Conservation (phyloP, 2,329 filamentous ascomycete species). For the Trichoderma sp. region DNA sequence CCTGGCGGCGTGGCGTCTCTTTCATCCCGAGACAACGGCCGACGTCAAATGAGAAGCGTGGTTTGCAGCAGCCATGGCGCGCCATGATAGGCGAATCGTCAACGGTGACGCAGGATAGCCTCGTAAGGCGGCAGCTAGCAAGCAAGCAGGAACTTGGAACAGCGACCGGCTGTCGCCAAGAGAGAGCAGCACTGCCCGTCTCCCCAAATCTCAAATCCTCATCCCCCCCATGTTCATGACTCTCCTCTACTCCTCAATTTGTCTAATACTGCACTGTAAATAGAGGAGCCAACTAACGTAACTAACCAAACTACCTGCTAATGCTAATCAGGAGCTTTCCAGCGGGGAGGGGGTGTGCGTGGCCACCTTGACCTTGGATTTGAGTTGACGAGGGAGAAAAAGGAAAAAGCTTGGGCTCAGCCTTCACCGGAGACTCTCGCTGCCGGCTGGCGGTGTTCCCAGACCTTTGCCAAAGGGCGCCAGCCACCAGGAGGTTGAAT, state of each 20-base stretch:
- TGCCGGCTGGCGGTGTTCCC: conserved; percentile 21
- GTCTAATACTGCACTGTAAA: neutral
- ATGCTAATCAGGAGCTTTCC: neutral
- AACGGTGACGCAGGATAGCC: conserved; percentile 12
- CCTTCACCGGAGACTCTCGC: conserved; percentile 14
- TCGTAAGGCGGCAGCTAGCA: conserved; percentile 16
- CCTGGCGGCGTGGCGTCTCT: conserved; percentile 19
- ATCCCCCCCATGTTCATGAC: neutral
- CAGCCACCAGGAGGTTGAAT: conserved; percentile 15
- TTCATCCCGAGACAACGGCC: conserved; percentile 21
- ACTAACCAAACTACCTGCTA: neutral
- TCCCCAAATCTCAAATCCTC: neutral
- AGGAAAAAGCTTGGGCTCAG: conserved; percentile 10
- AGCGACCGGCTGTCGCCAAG: conserved; percentile 13
- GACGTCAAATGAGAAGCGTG: conserved; percentile 19
- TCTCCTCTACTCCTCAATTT: neutral
- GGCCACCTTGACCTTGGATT: neutral
- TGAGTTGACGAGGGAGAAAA: neutral
- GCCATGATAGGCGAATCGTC: conserved; percentile 19
- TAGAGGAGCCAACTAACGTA: neutral
- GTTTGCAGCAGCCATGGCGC: conserved; percentile 3
- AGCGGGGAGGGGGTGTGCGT: neutral
- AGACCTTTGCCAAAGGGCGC: neutral
- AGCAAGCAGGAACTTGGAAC: neutral
- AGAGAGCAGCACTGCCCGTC: neutral